Conservation (phyloP, 306 rosid genomes). For the Urtica urens region DNA sequence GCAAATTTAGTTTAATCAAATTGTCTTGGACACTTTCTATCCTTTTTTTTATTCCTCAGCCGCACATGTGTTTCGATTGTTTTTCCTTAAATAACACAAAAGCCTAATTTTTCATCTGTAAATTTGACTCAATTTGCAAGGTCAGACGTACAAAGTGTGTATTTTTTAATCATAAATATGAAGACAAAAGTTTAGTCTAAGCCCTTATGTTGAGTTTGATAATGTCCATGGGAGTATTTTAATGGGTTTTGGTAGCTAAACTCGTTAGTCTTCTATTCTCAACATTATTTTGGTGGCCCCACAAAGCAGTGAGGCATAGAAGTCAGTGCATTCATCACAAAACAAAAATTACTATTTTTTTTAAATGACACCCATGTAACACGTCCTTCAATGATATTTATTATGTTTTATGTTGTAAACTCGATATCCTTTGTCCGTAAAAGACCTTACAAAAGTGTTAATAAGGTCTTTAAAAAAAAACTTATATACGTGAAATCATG, state of each 20-base stretch:
- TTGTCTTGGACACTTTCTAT: conserved; percentile 18
- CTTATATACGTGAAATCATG: background rate
- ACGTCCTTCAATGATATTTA: conserved; percentile 22
- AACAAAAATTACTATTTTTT: conserved; percentile 2
- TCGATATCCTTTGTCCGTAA: conserved; percentile 35
- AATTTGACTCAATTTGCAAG: background rate
- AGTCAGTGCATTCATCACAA: conserved; percentile 2
- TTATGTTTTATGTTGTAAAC: conserved; percentile 26
- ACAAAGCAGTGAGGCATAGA: background rate
- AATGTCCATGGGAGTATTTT: background rate
- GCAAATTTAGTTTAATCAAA: background rate
- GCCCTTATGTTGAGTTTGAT: background rate
- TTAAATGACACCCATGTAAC: background rate
- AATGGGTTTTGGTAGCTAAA: conserved; percentile 4
- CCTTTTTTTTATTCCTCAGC: background rate
- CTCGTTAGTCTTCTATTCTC: background rate
- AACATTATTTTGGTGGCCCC: conserved; percentile 9
- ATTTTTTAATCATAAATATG: background rate
- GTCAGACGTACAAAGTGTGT: background rate
- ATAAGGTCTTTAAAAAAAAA: conserved; percentile 21
- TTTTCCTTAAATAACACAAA: background rate
- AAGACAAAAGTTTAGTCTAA: background rate
- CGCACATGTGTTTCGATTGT: conserved; percentile 10
- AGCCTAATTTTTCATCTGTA: background rate
- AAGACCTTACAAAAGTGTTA: conserved; percentile 44